These are phyloP conservation scores for Ophiostoma novo-ulmi DNA, from an alignment of 2,329 filamentous ascomycete species.

Conservation along the genomic window DNA sequence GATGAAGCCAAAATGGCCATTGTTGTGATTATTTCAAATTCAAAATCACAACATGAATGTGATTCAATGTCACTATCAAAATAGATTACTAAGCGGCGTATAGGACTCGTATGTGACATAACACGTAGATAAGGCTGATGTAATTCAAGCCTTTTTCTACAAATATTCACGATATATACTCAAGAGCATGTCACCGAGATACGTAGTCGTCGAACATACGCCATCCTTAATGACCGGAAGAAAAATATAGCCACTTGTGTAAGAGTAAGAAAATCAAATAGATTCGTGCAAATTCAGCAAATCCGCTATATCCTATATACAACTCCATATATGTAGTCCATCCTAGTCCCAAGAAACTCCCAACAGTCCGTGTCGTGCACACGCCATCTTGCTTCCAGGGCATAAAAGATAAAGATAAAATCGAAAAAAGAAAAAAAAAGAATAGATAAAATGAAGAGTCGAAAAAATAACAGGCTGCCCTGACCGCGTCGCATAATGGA, in stretches of 20 bases:
- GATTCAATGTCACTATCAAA: no score
- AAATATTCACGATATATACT: neutral
- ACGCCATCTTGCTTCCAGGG: neutral
- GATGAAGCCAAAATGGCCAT: neutral
- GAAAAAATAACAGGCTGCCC: neutral
- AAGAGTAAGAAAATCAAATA: neutral
- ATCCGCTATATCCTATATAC: neutral
- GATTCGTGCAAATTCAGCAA: neutral
- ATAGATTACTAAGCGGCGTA: no score
- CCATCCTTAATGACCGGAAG: neutral
- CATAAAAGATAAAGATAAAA: neutral
- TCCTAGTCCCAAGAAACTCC: slow-evolving; percentile 15
- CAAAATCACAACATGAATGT: neutral
- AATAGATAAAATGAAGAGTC: neutral
- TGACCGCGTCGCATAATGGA: neutral
- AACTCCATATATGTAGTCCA: slow-evolving; percentile 2
- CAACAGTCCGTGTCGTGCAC: slow-evolving; percentile 1
- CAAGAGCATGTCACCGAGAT: neutral
- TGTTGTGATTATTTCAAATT: neutral
- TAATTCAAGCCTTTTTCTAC: neutral
- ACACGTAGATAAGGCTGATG: no score
- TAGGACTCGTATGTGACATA: no score
- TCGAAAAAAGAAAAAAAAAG: neutral
- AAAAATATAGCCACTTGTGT: neutral
- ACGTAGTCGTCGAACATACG: neutral